Evolutionary conservation across 1,284 basidiomycete genomes (phyloP).

Genomic region (Trametes versicolor): DNA sequence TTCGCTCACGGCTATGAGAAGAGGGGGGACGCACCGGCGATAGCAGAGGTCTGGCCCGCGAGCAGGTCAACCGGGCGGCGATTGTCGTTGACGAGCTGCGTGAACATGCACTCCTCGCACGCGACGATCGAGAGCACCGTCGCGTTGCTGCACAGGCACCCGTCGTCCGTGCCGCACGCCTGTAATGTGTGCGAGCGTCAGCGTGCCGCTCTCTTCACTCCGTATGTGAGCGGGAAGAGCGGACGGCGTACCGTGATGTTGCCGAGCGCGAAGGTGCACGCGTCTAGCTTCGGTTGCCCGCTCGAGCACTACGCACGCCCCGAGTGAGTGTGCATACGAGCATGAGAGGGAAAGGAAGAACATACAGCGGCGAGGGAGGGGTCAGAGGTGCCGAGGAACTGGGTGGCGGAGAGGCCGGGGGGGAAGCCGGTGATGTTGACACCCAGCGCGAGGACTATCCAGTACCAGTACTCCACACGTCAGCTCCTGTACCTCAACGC

Average conservation of each 20-base stretch:
- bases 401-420: conserved; percentile 50
- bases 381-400: conserved; percentile 58
- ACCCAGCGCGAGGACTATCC: conserved; percentile 54
- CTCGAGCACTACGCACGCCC: conserved; percentile 52
- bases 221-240: background rate
- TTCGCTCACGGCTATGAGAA: background rate
- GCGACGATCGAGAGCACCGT: conserved; percentile 52
- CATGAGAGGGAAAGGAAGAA: conserved; percentile 12
- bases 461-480: background rate
- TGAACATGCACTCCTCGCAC: conserved; percentile 75
- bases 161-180: conserved; percentile 47
- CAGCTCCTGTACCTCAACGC: background rate
- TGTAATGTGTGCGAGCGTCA: conserved; percentile 19
- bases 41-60: conserved; percentile 63
- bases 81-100: conserved; percentile 59
- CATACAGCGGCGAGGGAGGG: conserved; percentile 54
- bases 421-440: conserved; percentile 53
- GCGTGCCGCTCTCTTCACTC: background rate
- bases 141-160: conserved; percentile 63
- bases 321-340: background rate
- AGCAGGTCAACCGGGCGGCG: conserved; percentile 56
- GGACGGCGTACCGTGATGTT: conserved; percentile 52
- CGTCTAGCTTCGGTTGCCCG: conserved; percentile 14
- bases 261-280: conserved; percentile 49
- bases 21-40: conserved; percentile 54